Evolutionary conservation across 768 basidiomycete genomes (phyloP), one percentile per base, ranked within the genome.

Genomic region (Tylopilus cervinicoccineus): DNA sequence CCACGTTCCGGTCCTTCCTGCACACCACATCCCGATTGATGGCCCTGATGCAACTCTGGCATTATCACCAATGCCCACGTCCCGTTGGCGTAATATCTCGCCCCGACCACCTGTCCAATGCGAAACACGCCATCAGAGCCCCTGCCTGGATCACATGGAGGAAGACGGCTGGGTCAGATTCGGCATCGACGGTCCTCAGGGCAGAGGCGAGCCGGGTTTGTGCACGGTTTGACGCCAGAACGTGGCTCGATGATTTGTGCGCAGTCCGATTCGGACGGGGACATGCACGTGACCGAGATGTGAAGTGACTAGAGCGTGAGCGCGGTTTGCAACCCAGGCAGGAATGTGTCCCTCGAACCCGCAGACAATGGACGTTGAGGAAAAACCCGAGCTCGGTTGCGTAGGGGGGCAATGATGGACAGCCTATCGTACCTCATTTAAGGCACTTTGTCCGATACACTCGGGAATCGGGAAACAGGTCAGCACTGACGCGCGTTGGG

Each of bases 331-430:
- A 83, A 65, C 5, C 76, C 76, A 10, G 76, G 74, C 5, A 77
- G 66, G 28, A 80, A 8, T 72, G 71, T 14, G 63, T 53, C 10
- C 69, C 63, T 8, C 72, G 57, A 33, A 69, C 59, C 5, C 70
- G 68, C 47, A 86, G 79, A 4, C 80, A 74, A 6, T 65, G 53
- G 4, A 67, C 37, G 52, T 80, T 65, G 47, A 90, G 76, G 64
- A 88, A 89, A 58, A 88, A 81, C 5, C 84, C 84, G 48, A 86
- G 74, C 55, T 81, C 75, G 29, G 70, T 61, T 0, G 77, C 73
- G 55, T 86, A 74, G n/a, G 14, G 76, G 77, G 11, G 81, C 61
- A 58, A 91, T 82, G 23, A 48, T 33, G n/a, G 56, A 47, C 37
- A 67, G 23, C 9, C 65, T 67, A 50, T 36, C 9, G 20, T 7